Evolutionary conservation across 2,329 filamentous ascomycete species (phyloP).

Genomic region (Ophiostoma sp.): DNA sequence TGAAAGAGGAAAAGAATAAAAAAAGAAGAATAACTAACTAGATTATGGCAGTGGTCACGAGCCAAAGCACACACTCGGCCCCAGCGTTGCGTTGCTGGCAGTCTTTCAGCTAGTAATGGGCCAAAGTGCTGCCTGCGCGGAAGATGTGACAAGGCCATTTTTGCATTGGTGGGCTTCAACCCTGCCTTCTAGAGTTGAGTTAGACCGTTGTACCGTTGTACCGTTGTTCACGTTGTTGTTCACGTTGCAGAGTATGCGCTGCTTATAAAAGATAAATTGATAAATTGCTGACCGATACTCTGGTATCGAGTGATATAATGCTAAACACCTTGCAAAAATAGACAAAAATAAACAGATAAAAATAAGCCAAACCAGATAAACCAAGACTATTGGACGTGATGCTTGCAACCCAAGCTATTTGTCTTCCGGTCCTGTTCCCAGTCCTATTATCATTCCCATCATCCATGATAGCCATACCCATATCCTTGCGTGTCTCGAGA

Average conservation of each 20-base stretch:
- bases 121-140: not conserved
- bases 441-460: not conserved
- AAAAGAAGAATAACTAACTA: too few species aligned
- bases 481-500: not conserved
- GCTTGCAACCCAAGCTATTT: not conserved
- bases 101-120: not conserved
- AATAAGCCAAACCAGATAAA: not conserved
- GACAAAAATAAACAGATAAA: not conserved
- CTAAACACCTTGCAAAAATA: not conserved
- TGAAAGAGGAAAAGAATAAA: too few species aligned
- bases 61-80: not conserved
- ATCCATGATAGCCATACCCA: not conserved
- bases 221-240: too few species aligned
- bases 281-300: conserved; percentile 1
- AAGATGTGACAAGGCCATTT: not conserved
- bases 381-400: not conserved
- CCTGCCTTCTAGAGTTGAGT: not conserved
- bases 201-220: not conserved
- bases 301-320: conserved; percentile 6
- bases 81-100: not conserved
- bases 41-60: too few species aligned
- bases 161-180: not conserved
- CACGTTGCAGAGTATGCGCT: too few species aligned
- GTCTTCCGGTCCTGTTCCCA: not conserved
- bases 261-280: not conserved